A percentile compares a stretch with the other conserved stretches of the same genome.
These are phyloP conservation scores for Corymbia maculata DNA, from an alignment of 345 rosid species.

Conservation along the genomic window DNA sequence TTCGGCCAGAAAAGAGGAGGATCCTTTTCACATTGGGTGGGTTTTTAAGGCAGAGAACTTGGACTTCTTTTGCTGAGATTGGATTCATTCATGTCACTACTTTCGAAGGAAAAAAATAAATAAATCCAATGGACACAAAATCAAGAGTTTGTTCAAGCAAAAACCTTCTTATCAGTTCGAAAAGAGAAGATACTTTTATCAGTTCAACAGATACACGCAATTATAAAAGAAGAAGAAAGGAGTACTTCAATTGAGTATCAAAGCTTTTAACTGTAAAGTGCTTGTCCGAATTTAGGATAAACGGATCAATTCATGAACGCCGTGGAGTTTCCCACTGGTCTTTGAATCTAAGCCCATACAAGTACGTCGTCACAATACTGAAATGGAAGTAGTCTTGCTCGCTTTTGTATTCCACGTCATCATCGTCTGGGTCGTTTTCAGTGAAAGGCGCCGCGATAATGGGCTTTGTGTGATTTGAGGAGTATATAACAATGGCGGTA, in stretches of 20 bases:
- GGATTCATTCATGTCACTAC: neutral
- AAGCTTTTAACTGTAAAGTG: neutral
- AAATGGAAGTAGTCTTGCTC: neutral
- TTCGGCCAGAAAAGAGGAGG: neutral
- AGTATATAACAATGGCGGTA: neutral
- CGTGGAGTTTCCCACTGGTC: neutral
- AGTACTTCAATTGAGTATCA: neutral
- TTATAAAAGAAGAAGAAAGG: too few relatives aligned
- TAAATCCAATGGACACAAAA: neutral
- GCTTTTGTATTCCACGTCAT: neutral
- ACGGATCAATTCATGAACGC: neutral
- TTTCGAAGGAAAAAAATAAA: neutral
- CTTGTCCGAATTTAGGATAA: neutral
- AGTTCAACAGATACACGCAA: neutral
- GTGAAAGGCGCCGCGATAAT: neutral
- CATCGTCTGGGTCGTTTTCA: neutral
- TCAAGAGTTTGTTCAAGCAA: neutral
- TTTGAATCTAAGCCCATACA: neutral
- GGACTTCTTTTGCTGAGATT: neutral
- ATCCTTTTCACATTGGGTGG: neutral
- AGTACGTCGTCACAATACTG: neutral
- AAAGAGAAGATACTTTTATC: neutral
- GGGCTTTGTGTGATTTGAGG: neutral
- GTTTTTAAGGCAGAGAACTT: neutral
- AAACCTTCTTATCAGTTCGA: neutral